Percentiles rank a stretch among this genome's conserved stretches.
Evolutionary conservation across 768 basidiomycete species (phyloP).

Genomic region (Omphalotus guepiniiformis): DNA sequence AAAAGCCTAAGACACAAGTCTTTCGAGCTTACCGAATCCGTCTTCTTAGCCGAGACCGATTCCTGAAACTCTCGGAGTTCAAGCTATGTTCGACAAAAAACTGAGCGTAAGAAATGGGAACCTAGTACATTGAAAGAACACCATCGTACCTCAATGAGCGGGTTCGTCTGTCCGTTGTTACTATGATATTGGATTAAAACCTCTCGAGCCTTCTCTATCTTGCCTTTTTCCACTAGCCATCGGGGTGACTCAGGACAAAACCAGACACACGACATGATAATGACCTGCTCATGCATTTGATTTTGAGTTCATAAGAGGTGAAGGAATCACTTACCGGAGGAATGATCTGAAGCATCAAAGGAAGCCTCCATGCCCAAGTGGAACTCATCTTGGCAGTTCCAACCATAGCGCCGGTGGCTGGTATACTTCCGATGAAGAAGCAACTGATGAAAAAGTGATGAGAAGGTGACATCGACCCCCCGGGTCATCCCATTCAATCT

Average conservation of each 20-base stretch:
- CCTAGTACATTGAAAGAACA: not conserved
- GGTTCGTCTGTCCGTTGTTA: slow-evolving; percentile 20
- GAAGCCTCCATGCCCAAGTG: slow-evolving; percentile 61
- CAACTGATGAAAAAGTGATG: not conserved
- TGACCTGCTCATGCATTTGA: slow-evolving; percentile 16
- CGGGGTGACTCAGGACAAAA: slow-evolving; percentile 25
- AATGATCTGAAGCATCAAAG: slow-evolving; percentile 46
- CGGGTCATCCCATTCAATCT: no score
- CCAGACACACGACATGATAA: slow-evolving; percentile 39
- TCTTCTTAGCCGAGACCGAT: slow-evolving; percentile 15
- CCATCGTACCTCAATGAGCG: slow-evolving; percentile 18
- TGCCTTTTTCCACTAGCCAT: slow-evolving; percentile 29
- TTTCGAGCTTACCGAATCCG: slow-evolving; percentile 12
- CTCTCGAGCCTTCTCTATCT: slow-evolving; percentile 25
- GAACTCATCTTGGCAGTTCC: slow-evolving; percentile 40
- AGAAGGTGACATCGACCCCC: slow-evolving; percentile 9
- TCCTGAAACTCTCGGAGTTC: slow-evolving; percentile 20
- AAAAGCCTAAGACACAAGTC: no score
- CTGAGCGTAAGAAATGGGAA: not conserved
- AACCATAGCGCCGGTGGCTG: slow-evolving; percentile 16
- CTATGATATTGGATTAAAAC: slow-evolving; percentile 26
- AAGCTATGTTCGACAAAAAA: slow-evolving; percentile 10
- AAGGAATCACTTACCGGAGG: slow-evolving; percentile 14
- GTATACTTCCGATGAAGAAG: slow-evolving; percentile 21
- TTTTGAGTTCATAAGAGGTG: no score